Evolutionary conservation across 148 eudicot species (phyloP), one percentile per base, ranked within the genome.

Genomic region (Linanthus parryae): DNA sequence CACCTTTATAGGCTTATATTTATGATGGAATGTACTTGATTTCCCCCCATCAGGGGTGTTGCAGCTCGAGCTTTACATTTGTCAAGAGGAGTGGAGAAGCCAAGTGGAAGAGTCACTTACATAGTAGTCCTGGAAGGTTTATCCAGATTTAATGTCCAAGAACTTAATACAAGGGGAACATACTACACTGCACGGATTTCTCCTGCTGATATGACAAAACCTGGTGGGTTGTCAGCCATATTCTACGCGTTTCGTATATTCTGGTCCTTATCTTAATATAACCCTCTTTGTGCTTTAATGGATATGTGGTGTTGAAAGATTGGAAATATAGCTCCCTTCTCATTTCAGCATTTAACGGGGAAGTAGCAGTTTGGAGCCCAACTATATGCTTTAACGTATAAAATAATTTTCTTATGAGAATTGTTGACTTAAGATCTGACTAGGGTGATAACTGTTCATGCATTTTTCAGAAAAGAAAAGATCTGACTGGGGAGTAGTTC

Each of bases 81-180:
- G 52, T 89, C 97, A 42, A 85, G 97, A 72, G 97, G 97, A 67
- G 97, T 89, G 64, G 97, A 89, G 72, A 89, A 89, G 65, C 97
- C 97, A 52, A 89, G 97, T 65, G 97, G 97, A 58, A 82, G 95
- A 76, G 97, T 89, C 39, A 89, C 97, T n/a, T 89, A 89, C 66
- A 85, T 78, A 30, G 97, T 89, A 67, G 95, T 89, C 27, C 95
- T 89, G 50, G 97, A 89, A 80, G 97, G 97, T 17, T 61, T 89
- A 65, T 89, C 91, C 65, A 82, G 97, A 72, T 89, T 89, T 57
- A 89, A 70, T 63, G 95, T 89, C 47, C 84, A 77, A 76, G 97
- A 85, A 64, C 75, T 89, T 54, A 85, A 80, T 64, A 77, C 87
- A 28, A 85, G 90, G 68, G 97, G 97, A 52, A 77, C 85, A 8